Conservation (phyloP, 1,284 basidiomycete species). For the Chondrostereum purpureum region DNA sequence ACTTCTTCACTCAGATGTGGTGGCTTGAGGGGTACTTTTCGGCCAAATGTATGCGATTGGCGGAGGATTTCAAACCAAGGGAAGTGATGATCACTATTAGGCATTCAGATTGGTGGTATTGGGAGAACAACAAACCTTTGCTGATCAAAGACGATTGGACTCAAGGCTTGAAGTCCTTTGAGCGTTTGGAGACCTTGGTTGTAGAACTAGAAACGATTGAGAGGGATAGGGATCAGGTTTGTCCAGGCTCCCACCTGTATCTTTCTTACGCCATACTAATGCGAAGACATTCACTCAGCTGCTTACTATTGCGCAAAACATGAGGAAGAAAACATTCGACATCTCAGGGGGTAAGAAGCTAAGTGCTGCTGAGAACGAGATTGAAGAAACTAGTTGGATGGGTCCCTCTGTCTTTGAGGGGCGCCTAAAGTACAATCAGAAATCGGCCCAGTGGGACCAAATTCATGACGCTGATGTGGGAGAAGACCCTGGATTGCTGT, state of each 20-base stretch:
- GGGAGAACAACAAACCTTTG: constrained; percentile 11
- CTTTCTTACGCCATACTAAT: no score
- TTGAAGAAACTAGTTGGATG: background rate
- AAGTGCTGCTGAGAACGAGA: background rate
- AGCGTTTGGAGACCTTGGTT: background rate
- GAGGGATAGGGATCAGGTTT: background rate
- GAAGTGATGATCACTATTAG: constrained; percentile 14
- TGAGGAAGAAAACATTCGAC: background rate
- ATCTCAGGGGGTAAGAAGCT: background rate
- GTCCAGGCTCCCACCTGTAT: background rate
- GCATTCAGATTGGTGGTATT: constrained; percentile 17
- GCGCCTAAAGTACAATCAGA: background rate
- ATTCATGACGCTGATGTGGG: background rate
- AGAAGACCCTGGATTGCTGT: background rate
- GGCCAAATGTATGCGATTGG: constrained; percentile 1
- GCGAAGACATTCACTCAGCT: background rate
- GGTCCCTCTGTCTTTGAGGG: background rate
- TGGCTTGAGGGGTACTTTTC: constrained; percentile 11
- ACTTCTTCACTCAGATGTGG: constrained; percentile 21
- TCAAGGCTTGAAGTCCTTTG: background rate
- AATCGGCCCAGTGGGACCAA: no score
- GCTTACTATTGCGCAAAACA: background rate
- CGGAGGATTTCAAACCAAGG: background rate
- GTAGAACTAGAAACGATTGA: background rate
- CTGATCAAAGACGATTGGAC: background rate